A percentile compares a stretch with the other conserved stretches of the same genome.
These are phyloP conservation scores for Ceriops tagal DNA, from an alignment of 345 rosid genomes.

Conservation along the genomic window DNA sequence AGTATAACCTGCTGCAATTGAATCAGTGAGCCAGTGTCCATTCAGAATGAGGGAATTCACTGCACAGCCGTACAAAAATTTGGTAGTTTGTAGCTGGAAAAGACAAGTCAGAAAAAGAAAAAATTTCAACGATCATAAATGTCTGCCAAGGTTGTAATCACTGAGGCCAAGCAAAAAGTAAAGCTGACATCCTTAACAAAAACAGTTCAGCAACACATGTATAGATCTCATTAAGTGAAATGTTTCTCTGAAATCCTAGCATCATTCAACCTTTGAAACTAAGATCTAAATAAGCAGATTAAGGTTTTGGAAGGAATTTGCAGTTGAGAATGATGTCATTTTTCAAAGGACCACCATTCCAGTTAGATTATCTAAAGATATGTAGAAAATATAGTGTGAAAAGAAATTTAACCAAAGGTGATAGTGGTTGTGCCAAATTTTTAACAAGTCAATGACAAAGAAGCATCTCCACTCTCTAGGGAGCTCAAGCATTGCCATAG, in stretches of 20 bases:
- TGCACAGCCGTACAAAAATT: constrained; percentile 64
- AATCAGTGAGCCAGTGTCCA: constrained; percentile 50
- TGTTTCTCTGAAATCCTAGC: background rate
- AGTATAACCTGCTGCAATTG: constrained; percentile 42
- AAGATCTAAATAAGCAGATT: background rate
- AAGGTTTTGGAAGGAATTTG: background rate
- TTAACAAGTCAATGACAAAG: too few relatives aligned
- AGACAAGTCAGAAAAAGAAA: background rate
- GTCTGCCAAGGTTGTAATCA: background rate
- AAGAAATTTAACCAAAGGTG: too few relatives aligned
- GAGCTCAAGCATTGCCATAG: too few relatives aligned
- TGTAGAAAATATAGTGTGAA: too few relatives aligned
- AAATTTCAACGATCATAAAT: background rate
- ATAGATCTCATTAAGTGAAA: background rate
- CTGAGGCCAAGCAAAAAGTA: background rate
- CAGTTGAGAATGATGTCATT: too few relatives aligned
- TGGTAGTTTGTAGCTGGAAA: constrained; percentile 49
- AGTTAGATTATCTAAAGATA: too few relatives aligned
- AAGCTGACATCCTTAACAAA: background rate
- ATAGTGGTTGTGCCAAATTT: too few relatives aligned
- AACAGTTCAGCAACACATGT: background rate
- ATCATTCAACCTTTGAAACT: background rate
- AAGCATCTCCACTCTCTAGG: too few relatives aligned
- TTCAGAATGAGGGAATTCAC: constrained; percentile 46
- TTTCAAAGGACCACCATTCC: too few relatives aligned